Percentiles rank a stretch among this genome's conserved stretches.
Evolutionary conservation across 2,329 filamentous ascomycete species (phyloP).

Genomic region (Colletotrichum lentis): DNA sequence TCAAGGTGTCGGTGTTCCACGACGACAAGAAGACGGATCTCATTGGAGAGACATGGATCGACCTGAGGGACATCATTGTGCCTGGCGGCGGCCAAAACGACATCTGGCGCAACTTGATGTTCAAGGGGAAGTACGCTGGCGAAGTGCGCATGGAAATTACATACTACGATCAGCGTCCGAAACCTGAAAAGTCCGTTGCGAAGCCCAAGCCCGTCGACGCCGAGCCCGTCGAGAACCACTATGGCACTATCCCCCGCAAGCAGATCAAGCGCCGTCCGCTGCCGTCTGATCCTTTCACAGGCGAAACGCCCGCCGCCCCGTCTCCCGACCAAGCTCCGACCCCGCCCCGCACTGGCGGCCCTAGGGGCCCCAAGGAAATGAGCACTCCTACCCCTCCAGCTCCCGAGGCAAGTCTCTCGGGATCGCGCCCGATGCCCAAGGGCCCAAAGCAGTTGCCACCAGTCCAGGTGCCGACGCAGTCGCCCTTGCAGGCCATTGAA

Average conservation of each 20-base stretch:
- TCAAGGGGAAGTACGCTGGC: constrained; percentile 93
- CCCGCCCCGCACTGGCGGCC: constrained; percentile 51
- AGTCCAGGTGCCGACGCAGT: constrained; percentile 58
- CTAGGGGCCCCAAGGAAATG: constrained; percentile 34
- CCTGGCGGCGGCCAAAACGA: constrained; percentile 92
- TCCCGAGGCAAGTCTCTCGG: constrained; percentile 30
- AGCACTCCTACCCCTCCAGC: constrained; percentile 6
- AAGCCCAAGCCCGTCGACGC: constrained; percentile 57
- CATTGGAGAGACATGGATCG: constrained; percentile 93
- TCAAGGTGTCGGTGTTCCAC: constrained; percentile 96
- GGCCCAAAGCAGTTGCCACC: constrained; percentile 50
- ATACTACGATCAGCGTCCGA: constrained; percentile 89
- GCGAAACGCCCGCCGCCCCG: constrained; percentile 54
- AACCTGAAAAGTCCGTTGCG: constrained; percentile 73
- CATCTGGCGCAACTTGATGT: constrained; percentile 87
- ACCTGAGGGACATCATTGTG: constrained; percentile 80
- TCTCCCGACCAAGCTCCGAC: constrained; percentile 56
- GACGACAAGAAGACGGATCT: constrained; percentile 98
- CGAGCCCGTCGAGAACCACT: constrained; percentile 16
- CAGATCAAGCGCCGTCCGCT: constrained; percentile 84
- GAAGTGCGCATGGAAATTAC: constrained; percentile 95
- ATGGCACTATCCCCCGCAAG: constrained; percentile 61
- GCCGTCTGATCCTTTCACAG: constrained; percentile 77
- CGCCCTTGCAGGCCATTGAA: constrained; percentile 62
- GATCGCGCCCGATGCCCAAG: constrained; percentile 31